Evolutionary conservation across 495 filamentous ascomycete species (phyloP).

Genomic region (Aspergillus homomorphus): DNA sequence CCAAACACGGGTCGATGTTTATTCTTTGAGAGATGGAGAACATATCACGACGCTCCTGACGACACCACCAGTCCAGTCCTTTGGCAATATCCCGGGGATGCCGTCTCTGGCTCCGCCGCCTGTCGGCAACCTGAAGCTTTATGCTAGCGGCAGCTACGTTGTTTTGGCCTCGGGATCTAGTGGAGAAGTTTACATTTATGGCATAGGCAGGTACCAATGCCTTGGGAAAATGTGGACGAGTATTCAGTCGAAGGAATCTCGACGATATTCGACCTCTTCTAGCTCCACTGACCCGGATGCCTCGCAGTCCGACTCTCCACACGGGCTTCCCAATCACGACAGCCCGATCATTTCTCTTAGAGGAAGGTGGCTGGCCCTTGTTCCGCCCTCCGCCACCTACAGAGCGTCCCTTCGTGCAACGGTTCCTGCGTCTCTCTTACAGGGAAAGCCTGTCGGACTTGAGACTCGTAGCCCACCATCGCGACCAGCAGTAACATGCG

Average conservation of each 20-base stretch:
- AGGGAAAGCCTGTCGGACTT: constrained; percentile 61
- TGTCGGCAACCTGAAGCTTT: constrained; percentile 66
- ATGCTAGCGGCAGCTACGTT: constrained; percentile 62
- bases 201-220: constrained; percentile 65
- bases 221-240: constrained; percentile 86
- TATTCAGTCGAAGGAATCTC: constrained; percentile 55
- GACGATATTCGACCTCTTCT: constrained; percentile 52
- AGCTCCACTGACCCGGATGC: constrained; percentile 53
- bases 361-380: constrained; percentile 80
- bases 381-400: constrained; percentile 65
- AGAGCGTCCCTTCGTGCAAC: constrained; percentile 64
- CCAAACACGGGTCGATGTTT: constrained; percentile 83
- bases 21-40: constrained; percentile 67
- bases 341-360: constrained; percentile 70
- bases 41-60: constrained; percentile 68
- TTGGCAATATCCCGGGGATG: constrained; percentile 41
- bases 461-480: constrained; percentile 69
- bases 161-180: constrained; percentile 74
- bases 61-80: constrained; percentile 45
- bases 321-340: constrained; percentile 45
- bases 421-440: constrained; percentile 39
- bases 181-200: constrained; percentile 81
- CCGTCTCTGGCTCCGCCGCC: constrained; percentile 55
- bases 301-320: constrained; percentile 46
- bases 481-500: constrained; percentile 68